Conservation (phyloP, 768 basidiomycete species). For the Collybia mongolica region DNA sequence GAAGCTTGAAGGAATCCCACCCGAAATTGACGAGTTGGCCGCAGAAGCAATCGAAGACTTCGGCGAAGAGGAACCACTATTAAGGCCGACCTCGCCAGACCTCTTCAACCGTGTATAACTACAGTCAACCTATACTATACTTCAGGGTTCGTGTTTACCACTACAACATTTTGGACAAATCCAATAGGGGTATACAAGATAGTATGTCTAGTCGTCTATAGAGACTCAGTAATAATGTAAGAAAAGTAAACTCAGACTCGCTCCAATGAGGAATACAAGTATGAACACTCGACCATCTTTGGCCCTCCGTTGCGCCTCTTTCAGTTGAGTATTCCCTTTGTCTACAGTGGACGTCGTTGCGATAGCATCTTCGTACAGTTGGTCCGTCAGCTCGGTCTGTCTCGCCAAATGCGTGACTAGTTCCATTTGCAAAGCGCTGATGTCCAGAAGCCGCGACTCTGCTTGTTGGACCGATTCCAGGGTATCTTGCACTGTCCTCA, state of each 20-base stretch:
- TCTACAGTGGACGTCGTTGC: slow-evolving; percentile 82
- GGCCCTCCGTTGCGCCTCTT: slow-evolving; percentile 83
- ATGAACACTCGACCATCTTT: slow-evolving; percentile 89
- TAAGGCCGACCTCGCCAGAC: slow-evolving; percentile 26
- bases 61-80: slow-evolving; percentile 60
- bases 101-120: slow-evolving; percentile 1
- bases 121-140: neutral
- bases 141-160: neutral
- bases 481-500: slow-evolving; percentile 82
- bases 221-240: slow-evolving; percentile 78
- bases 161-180: neutral
- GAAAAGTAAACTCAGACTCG: slow-evolving; percentile 89
- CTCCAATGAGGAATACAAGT: slow-evolving; percentile 88
- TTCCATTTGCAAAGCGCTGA: slow-evolving; percentile 90
- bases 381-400: slow-evolving; percentile 92
- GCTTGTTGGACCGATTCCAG: slow-evolving; percentile 90
- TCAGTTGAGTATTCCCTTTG: slow-evolving; percentile 87
- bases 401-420: slow-evolving; percentile 82
- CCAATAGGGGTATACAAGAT: no score
- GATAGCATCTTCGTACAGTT: slow-evolving; percentile 93
- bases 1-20: slow-evolving; percentile 45
- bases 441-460: slow-evolving; percentile 89
- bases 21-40: slow-evolving; percentile 52
- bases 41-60: slow-evolving; percentile 60
- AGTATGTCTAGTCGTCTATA: slow-evolving; percentile 1